Conservation (phyloP, 2,329 filamentous ascomycete genomes). For the Gaeumannomyces tritici region DNA sequence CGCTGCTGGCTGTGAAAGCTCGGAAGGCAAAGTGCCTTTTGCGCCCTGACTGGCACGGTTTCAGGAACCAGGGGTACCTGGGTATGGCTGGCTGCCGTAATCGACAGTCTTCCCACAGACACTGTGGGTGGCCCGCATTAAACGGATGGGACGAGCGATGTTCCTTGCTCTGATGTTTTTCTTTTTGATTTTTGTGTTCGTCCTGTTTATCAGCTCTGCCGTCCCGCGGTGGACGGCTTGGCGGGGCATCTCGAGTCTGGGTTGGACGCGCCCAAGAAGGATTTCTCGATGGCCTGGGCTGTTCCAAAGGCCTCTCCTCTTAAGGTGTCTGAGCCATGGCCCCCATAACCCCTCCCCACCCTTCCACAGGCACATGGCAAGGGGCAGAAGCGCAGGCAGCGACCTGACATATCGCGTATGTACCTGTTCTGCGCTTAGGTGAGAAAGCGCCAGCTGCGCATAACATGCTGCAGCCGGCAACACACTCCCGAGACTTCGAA, state of each 20-base stretch:
- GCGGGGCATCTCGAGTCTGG: too few species aligned
- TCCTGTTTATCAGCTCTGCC: not conserved
- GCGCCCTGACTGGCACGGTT: not conserved
- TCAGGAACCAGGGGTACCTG: not conserved
- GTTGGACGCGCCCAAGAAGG: too few species aligned
- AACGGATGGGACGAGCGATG: not conserved
- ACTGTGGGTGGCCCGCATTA: not conserved
- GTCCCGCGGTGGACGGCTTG: not conserved
- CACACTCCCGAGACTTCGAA: not conserved
- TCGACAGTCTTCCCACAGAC: not conserved
- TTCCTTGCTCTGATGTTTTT: not conserved
- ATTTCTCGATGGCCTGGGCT: too few species aligned
- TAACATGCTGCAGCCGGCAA: not conserved
- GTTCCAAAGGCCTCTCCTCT: too few species aligned
- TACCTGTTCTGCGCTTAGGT: not conserved
- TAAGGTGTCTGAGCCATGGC: too few species aligned
- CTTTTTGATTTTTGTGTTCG: not conserved
- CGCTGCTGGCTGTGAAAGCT: too few species aligned
- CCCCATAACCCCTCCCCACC: too few species aligned
- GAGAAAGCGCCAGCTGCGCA: not conserved
- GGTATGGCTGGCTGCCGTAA: not conserved
- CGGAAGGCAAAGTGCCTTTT: too few species aligned
- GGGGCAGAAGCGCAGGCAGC: too few species aligned
- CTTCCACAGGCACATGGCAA: not conserved
- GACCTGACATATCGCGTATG: too few species aligned